Percentiles rank a stretch among this genome's conserved stretches.
These are phyloP conservation scores for Yarrowia sp. DNA, from an alignment of 805 yeast species.

Conservation along the genomic window DNA sequence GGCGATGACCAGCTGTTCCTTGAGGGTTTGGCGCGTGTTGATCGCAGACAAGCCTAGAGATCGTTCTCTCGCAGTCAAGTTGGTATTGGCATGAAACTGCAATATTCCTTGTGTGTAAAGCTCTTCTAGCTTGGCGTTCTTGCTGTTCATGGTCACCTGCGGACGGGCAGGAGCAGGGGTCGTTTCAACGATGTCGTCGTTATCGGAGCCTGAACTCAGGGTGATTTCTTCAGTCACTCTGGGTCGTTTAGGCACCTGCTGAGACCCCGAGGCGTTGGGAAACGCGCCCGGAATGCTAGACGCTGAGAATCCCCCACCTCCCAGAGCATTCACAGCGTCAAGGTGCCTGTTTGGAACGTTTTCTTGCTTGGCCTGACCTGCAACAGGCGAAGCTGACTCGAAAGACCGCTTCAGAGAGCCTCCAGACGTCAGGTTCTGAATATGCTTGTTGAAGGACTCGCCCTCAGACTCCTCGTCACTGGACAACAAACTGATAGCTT, in stretches of 20 bases:
- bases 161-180: constrained; percentile 9
- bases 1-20: neutral
- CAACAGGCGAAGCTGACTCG: neutral
- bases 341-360: neutral
- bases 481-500: constrained; percentile 33
- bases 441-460: constrained; percentile 15
- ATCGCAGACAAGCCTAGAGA: constrained; percentile 3
- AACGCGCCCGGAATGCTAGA: constrained; percentile 12
- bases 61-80: neutral
- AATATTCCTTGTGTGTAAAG: neutral
- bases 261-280: constrained; percentile 3
- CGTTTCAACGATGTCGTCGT: constrained; percentile 18
- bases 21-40: neutral
- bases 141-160: neutral
- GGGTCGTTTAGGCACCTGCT: neutral
- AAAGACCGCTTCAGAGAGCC: neutral
- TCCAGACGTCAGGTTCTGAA: neutral
- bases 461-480: constrained; percentile 30
- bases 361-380: constrained; percentile 3
- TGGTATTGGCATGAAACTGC: neutral
- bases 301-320: neutral
- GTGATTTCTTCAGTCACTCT: constrained; percentile 11
- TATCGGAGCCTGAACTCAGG: constrained; percentile 10
- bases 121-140: constrained; percentile 14
- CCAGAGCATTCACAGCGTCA: neutral